Evolutionary conservation across 345 rosid species (phyloP).

Genomic region (Litchi chinensis): DNA sequence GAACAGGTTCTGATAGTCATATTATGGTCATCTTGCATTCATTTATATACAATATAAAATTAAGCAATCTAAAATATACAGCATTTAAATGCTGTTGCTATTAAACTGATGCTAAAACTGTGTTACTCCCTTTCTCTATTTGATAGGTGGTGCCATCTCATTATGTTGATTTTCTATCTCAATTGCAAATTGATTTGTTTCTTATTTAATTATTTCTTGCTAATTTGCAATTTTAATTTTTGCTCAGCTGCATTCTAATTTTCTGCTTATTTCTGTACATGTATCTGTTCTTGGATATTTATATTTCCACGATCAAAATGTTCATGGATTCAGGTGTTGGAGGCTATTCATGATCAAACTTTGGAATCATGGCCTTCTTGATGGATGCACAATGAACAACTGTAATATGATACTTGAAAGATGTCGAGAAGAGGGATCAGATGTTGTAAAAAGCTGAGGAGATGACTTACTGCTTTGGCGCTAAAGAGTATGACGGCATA

Average conservation of each 20-base stretch:
- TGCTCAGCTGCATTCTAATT: not conserved
- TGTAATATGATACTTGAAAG: constrained; percentile 67
- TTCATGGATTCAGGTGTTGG: constrained; percentile 73
- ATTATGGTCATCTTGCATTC: not conserved
- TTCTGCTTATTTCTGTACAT: not conserved
- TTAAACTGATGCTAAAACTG: not conserved
- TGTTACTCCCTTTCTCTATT: not conserved
- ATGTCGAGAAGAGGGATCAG: constrained; percentile 35
- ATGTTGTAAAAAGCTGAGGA: constrained; percentile 26
- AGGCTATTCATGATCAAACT: constrained; percentile 90
- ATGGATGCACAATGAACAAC: constrained; percentile 81
- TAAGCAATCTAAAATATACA: too few relatives aligned
- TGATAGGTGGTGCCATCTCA: too few relatives aligned
- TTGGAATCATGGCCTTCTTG: constrained; percentile 98
- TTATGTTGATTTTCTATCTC: too few relatives aligned
- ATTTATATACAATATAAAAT: too few relatives aligned
- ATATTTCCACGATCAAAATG: not conserved
- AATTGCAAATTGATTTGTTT: too few relatives aligned
- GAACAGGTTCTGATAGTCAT: not conserved
- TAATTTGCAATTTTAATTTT: not conserved
- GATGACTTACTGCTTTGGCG: not conserved
- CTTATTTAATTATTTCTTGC: not conserved
- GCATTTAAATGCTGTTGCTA: not conserved
- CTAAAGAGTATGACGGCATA: not conserved
- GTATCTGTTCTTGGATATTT: not conserved